These are phyloP conservation scores for Xylaria venustula DNA, from an alignment of 495 filamentous ascomycete genomes.

Conservation along the genomic window DNA sequence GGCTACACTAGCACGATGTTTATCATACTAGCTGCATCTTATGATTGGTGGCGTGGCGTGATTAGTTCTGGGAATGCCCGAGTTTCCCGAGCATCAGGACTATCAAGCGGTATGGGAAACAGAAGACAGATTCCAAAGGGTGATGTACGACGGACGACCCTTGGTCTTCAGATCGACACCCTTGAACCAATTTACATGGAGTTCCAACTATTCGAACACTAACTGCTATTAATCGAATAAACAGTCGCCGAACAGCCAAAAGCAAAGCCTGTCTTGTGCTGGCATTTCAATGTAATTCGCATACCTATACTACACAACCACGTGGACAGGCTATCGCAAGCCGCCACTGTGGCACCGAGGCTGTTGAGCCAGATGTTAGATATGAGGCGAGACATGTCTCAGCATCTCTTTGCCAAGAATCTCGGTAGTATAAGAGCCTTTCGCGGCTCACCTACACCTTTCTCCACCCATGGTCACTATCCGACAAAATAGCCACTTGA, in stretches of 20 bases:
- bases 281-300: background rate
- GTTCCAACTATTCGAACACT: too few species aligned
- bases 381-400: background rate
- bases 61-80: background rate
- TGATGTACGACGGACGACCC: too few species aligned
- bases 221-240: background rate
- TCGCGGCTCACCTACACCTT: background rate
- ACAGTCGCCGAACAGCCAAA: background rate
- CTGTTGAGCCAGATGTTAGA: too few species aligned
- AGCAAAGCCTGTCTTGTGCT: background rate
- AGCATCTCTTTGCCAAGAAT: background rate
- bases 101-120: too few species aligned
- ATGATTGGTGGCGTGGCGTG: background rate
- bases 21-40: background rate
- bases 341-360: background rate
- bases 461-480: conserved; percentile 3
- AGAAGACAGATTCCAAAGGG: too few species aligned
- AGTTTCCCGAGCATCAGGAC: background rate
- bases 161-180: too few species aligned
- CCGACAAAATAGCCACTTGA: background rate
- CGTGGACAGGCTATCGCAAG: background rate
- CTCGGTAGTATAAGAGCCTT: background rate
- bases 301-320: background rate
- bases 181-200: too few species aligned
- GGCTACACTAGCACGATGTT: background rate